Evolutionary conservation across 768 basidiomycete genomes (phyloP), one percentile per base, ranked within the genome.

Genomic region (Termitomyces sp.): DNA sequence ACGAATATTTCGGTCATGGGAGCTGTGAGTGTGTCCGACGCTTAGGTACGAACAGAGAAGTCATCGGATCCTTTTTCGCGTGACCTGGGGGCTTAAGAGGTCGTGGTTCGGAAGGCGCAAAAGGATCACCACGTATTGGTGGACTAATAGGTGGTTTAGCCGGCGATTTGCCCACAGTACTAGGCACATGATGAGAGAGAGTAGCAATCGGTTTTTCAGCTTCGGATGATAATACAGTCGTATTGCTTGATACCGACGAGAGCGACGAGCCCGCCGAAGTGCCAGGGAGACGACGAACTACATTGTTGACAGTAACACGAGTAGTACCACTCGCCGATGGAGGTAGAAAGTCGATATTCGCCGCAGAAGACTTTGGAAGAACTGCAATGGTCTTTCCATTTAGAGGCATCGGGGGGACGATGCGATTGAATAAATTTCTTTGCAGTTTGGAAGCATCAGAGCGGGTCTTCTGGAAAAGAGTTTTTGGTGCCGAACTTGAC

Each of bases 401-500:
- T 44, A 76, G 57, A 20, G 63, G 76, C 79, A 82, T 80, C 20
- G 84, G 81, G n/a, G 83, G 83, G 35, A 84, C 59, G 59, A 81
- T 76, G 47, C 80, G 79, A 50, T 80, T 69, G 49, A 83, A 87
- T 64, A 90, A 72, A 33, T 81, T 80, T 69, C 81, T 83, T 69
- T 86, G 84, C 49, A 87, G 71, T 70, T 83, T 88, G 30, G 82
- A 85, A 12, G 89, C 86, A 65, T 91, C 88, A 46, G 77, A 77
- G 59, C 82, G 83, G 6, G 89, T 86, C 73, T 89, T 91, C 75
- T 92, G 87, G 64, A 93, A 86, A 20, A 93, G 75, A 16, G 86
- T 79, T 73, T 87, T 91, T 23, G 87, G 85, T 63, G 72, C 78
- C 10, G 70, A 49, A 38, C 68, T 69, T 49, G 67, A 63, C 4